Evolutionary conservation across 176 grass and related monocot genomes (phyloP).

Genomic region (Musa acuminata): DNA sequence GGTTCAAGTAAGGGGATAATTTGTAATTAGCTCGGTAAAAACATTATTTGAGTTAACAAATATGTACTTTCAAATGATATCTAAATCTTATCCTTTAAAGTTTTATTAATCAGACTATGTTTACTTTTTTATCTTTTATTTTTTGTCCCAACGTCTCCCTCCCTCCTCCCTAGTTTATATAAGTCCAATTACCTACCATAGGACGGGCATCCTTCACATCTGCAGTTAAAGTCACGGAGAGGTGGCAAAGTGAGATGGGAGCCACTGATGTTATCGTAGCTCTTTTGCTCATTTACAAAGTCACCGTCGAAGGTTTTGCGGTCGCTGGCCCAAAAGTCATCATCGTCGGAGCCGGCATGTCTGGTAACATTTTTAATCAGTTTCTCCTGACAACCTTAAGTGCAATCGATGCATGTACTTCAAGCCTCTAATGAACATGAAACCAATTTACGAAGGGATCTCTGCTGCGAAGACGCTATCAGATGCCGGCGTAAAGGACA

Average conservation of each 20-base stretch:
- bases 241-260: not conserved
- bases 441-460: constrained; percentile 26
- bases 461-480: constrained; percentile 48
- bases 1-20: no score
- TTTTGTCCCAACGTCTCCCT: no score
- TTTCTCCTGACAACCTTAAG: not conserved
- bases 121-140: no score
- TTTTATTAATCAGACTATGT: no score
- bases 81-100: no score
- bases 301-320: not conserved
- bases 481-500: constrained; percentile 42
- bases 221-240: not conserved
- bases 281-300: not conserved
- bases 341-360: constrained; percentile 37
- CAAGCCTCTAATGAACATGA: not conserved
- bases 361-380: not conserved
- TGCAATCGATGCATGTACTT: constrained; percentile 17
- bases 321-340: constrained; percentile 18
- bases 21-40: no score
- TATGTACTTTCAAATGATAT: no score
- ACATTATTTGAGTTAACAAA: no score
- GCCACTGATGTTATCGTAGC: not conserved
- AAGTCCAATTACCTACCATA: no score
- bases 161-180: no score
- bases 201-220: no score